Base-by-base conservation (phyloP, 306 rosid species). In the Cercis canadensis region DNA sequence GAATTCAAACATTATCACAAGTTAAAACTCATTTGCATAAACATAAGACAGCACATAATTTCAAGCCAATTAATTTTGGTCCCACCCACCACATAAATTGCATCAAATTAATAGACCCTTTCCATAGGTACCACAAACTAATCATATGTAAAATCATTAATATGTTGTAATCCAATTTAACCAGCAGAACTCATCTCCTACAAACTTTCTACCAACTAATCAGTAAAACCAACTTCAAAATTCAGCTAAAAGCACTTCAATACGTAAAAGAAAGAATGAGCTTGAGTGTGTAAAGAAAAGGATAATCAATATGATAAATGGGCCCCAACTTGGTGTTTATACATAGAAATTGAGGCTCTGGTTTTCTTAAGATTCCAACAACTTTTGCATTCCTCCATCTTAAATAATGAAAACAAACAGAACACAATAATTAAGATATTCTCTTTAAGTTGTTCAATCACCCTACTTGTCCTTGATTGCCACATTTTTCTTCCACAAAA, bases 401-500 rank as follows among this genome's bases (percentile, higher is more conserved):
- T 24, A 32, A 74, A 34, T 52, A 64, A 44, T 58, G 61, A 78
- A 78, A 57, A 31, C 8, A 66, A 78, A 54, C 24, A 62, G 70
- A 67, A 65, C 31, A 41, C 50, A 57, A 64, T 62, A 62, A 65
- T 70, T 43, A 80, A 72, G 59, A 37, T 49, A 45, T 63, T 31
- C 17, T 47, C 40, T 60, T 51, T 14, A n/a, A n/a, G n/a, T n/a
- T 9, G 69, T 49, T 46, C 47, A 74, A 43, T 61, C 76, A 60
- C 79, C 41, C 65, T 54, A 49, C 46, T 75, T 86, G 82, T 81
- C 81, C 32, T 81, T 34, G 55, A 75, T 71, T 70, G 81, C 24
- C 80, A 62, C 79, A 77, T 15, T 65, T 65, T 70, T 65, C 67
- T 80, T 54, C 29, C 29, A 3, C 29, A 24, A 24, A 24, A 24